phyloP scores from a whole-genome alignment of 2,329 filamentous ascomycete genomes.

The Ophiostoma piceae region DNA sequence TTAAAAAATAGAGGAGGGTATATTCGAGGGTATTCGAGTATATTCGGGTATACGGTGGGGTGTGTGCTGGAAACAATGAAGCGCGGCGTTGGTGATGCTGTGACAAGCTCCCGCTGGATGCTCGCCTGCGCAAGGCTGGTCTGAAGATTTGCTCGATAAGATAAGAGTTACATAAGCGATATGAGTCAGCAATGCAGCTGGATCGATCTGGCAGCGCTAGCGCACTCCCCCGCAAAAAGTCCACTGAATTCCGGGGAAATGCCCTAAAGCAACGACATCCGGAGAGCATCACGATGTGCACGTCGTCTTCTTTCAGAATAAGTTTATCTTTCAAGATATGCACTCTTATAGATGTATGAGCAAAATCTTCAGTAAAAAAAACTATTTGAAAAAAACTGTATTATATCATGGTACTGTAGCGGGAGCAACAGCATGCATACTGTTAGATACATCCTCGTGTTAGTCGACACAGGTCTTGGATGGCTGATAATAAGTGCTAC shows the following conservation, averaged over 20 bases:
- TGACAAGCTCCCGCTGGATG: neutral
- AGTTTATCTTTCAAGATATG: neutral
- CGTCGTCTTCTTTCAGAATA: neutral
- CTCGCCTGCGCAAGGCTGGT: neutral
- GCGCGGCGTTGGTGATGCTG: conserved; percentile 7
- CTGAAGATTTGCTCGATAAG: conserved; percentile 9
- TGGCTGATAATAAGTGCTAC: too few relatives aligned
- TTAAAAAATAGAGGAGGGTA: neutral
- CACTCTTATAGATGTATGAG: too few relatives aligned
- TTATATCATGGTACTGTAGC: too few relatives aligned
- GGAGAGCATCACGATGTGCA: neutral
- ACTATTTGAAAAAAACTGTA: too few relatives aligned
- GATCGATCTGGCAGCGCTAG: neutral
- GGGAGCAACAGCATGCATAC: too few relatives aligned
- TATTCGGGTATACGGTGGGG: neutral
- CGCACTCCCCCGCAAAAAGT: conserved; percentile 1
- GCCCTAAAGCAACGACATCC: neutral
- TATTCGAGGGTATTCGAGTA: neutral
- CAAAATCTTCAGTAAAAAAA: too few relatives aligned
- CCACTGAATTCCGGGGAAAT: neutral
- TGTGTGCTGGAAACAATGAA: neutral
- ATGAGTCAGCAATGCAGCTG: neutral
- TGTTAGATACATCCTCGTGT: too few relatives aligned
- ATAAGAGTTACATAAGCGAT: conserved; percentile 9
- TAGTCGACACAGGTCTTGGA: too few relatives aligned